Evolutionary conservation across 164 flowering plant genomes (phyloP), one percentile per base, ranked within the genome.

Genomic region (Nymphaea thermarum): DNA sequence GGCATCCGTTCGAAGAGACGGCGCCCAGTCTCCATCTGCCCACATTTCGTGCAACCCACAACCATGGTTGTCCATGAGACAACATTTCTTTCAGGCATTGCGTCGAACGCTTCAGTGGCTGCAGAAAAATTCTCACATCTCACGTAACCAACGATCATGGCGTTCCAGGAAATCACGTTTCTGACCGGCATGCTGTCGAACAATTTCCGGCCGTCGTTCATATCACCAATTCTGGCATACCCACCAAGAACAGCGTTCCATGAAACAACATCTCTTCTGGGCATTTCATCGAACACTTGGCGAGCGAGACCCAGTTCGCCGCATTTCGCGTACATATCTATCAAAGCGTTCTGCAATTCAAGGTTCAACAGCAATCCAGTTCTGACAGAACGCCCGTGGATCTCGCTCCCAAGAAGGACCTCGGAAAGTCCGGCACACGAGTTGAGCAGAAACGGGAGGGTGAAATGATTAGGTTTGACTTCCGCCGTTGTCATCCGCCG

Each of bases 311-410:
- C 73, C 65, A 75, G 43, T 36, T 14, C 62, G 43, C 53, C 43
- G 59, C 81, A 78, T 64, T 75, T 78, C 3, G 74, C 78, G 68
- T 78, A 75, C 81, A 78, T 78, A 59, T 73, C 76, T 14, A 78
- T 66, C 70, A 78, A 25, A 0, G 78, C 81, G 53, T 78, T 78
- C 14, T 67, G 55, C 43, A 78, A 71, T 3, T 73, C 72, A 17
- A 73, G 41, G 55, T 60, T 60, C 4, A 43, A 18, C 2, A 55
- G 25, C 51, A 70, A 73, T 67, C 78, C 77, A 66, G 65, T 73
- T 69, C 66, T 71, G 17, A 71, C 3, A 64, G 71, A 43, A 15
- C 71, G 72, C 17, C 72, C 74, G 15, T 75, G 78, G 11, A 73
- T 64, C 72, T 78, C 76, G 25, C 25, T 10, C 10, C 81, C 81